These are phyloP conservation scores for Cystoderma amianthinum DNA, from an alignment of 768 basidiomycete species.

Conservation along the genomic window DNA sequence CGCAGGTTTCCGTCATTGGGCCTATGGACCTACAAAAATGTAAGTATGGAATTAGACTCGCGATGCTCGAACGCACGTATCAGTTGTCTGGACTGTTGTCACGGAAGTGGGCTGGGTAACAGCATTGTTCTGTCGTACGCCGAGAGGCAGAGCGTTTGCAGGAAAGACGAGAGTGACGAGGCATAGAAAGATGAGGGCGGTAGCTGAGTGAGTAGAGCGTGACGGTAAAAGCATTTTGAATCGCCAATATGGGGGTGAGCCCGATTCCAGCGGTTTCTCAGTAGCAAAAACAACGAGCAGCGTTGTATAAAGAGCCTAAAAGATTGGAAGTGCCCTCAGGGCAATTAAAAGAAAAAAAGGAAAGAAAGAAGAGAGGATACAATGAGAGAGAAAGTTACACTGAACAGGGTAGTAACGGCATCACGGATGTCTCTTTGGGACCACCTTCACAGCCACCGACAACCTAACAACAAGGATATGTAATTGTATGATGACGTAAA, in stretches of 20 bases:
- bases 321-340: too few species aligned
- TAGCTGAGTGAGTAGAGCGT: slow-evolving; percentile 20
- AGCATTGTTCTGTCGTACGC: too few species aligned
- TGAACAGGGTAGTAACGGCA: neutral
- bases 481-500: neutral
- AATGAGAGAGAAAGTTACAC: neutral
- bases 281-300: slow-evolving; percentile 22
- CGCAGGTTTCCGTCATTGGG: slow-evolving; percentile 49
- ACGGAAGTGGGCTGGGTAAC: slow-evolving; percentile 28
- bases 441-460: neutral
- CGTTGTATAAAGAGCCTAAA: too few species aligned
- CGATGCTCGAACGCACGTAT: slow-evolving; percentile 41
- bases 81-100: slow-evolving; percentile 33
- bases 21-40: slow-evolving; percentile 25
- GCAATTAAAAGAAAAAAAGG: slow-evolving; percentile 34
- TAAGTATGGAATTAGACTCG: slow-evolving; percentile 1
- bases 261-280: slow-evolving; percentile 51
- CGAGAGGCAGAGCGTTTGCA: slow-evolving; percentile 29
- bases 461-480: neutral
- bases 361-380: neutral
- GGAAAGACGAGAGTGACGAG: slow-evolving; percentile 24
- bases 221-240: slow-evolving; percentile 34
- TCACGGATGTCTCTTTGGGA: neutral
- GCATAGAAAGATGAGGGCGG: slow-evolving; percentile 31
- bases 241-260: slow-evolving; percentile 27